Percentiles rank a stretch among this genome's conserved stretches.
phyloP scores from a whole-genome alignment of 1,284 basidiomycete species.

The Bjerkandera adusta region DNA sequence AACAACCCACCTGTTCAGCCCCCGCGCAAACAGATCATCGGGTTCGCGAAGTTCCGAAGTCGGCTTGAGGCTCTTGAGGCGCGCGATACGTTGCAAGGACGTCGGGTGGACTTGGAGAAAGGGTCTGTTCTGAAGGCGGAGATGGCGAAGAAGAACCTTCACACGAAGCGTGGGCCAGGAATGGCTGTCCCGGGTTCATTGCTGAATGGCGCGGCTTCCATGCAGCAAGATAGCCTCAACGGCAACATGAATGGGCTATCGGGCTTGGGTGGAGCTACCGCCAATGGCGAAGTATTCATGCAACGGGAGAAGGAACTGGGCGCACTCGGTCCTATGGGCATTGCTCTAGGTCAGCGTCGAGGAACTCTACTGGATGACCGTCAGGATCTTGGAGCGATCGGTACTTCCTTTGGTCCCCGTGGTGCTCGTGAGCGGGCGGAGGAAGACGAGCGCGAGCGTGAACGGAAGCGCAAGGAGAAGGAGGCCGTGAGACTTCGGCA shows the following conservation, averaged over 20 bases:
- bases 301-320: constrained; percentile 50
- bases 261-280: constrained; percentile 22
- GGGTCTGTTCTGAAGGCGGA: constrained; percentile 95
- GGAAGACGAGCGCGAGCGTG: constrained; percentile 62
- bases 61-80: constrained; percentile 88
- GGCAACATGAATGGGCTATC: constrained; percentile 31
- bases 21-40: constrained; percentile 93
- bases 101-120: constrained; percentile 92
- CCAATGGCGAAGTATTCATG: constrained; percentile 35
- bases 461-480: constrained; percentile 50
- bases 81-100: constrained; percentile 86
- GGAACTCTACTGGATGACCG: constrained; percentile 30
- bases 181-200: constrained; percentile 27
- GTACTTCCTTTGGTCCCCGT: constrained; percentile 41
- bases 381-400: constrained; percentile 47
- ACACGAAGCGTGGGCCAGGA: constrained; percentile 89
- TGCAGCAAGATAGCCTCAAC: constrained; percentile 25
- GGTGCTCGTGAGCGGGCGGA: constrained; percentile 60
- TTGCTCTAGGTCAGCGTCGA: constrained; percentile 34
- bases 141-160: constrained; percentile 99
- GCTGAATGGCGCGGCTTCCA: constrained; percentile 34
- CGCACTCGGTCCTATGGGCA: constrained; percentile 47
- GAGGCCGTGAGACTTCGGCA: constrained; percentile 43
- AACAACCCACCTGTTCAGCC: constrained; percentile 41
- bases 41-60: constrained; percentile 94